phyloP scores from a whole-genome alignment of 75 land plant genomes.

The Azolla pinnata region DNA sequence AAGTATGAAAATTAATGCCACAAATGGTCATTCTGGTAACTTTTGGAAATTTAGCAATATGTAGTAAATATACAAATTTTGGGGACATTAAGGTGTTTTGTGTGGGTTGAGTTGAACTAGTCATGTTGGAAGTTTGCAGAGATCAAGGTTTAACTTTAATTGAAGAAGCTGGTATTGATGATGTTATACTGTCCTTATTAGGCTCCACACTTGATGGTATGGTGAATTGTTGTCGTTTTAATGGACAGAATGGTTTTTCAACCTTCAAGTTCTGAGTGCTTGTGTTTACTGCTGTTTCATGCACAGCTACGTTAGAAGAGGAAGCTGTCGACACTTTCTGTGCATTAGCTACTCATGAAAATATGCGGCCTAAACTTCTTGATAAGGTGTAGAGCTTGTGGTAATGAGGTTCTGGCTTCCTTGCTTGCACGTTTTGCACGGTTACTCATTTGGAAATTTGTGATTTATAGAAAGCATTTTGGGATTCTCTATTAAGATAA shows the following conservation, averaged over 20 bases:
- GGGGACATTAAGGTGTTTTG: neutral
- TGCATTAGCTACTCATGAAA: conserved; percentile 22
- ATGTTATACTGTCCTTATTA: conserved; percentile 16
- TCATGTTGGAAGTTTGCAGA: conserved; percentile 13
- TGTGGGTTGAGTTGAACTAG: neutral
- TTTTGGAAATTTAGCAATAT: neutral
- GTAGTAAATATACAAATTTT: neutral
- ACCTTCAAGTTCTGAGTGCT: conserved; percentile 1
- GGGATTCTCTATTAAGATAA: too few relatives aligned
- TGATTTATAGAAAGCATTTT: too few relatives aligned
- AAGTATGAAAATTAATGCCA: too few relatives aligned
- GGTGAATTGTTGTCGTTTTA: too few relatives aligned
- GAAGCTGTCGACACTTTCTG: conserved; percentile 29
- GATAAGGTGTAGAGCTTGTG: conserved; percentile 14
- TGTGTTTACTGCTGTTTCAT: conserved; percentile 1
- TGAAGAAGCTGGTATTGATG: conserved; percentile 21
- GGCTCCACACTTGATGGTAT: conserved; percentile 20
- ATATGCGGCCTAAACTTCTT: conserved; percentile 20
- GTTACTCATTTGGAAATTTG: neutral
- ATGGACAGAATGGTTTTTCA: neutral
- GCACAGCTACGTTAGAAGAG: conserved; percentile 23
- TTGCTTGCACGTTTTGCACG: neutral
- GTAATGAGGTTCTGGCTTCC: neutral
- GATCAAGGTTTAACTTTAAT: conserved; percentile 23
- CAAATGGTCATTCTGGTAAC: too few relatives aligned